phyloP scores from a whole-genome alignment of 208 protist genomes.

The Angomonas deanei region DNA sequence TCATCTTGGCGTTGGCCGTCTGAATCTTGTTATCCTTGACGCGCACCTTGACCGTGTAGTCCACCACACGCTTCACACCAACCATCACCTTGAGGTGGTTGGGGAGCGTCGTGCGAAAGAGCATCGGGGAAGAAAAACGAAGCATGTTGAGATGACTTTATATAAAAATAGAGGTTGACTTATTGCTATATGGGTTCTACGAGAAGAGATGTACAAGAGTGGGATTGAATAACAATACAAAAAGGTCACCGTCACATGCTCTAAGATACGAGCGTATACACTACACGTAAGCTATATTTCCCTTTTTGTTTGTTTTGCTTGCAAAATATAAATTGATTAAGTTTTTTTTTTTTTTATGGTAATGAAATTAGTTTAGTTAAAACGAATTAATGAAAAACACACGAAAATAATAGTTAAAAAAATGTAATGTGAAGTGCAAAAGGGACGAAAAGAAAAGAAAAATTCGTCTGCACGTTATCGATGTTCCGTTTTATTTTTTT shows the following conservation, averaged over 20 bases:
- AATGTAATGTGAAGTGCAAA: slow-evolving; percentile 6
- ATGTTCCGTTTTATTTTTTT: neutral
- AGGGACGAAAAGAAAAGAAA: slow-evolving; percentile 3
- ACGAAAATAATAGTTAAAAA: slow-evolving; percentile 6
- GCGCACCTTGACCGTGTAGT: slow-evolving; percentile 95
- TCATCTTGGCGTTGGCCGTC: slow-evolving; percentile 93
- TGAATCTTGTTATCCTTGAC: slow-evolving; percentile 95
- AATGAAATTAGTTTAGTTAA: neutral
- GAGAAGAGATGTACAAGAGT: neutral
- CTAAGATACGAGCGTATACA: no score
- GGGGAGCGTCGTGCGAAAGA: slow-evolving; percentile 45
- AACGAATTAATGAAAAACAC: no score
- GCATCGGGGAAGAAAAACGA: slow-evolving; percentile 1
- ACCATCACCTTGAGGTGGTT: slow-evolving; percentile 89
- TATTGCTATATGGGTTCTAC: neutral
- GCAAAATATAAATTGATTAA: neutral
- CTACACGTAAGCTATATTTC: neutral
- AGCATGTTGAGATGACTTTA: neutral
- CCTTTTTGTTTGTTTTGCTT: neutral
- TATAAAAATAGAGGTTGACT: neutral
- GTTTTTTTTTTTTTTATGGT: slow-evolving; percentile 3
- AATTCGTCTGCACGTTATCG: neutral
- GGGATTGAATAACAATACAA: slow-evolving; percentile 1
- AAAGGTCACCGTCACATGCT: no score
- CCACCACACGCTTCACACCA: slow-evolving; percentile 96